Base-by-base conservation (phyloP, 768 basidiomycete species). In the Mycena vulgaris region DNA sequence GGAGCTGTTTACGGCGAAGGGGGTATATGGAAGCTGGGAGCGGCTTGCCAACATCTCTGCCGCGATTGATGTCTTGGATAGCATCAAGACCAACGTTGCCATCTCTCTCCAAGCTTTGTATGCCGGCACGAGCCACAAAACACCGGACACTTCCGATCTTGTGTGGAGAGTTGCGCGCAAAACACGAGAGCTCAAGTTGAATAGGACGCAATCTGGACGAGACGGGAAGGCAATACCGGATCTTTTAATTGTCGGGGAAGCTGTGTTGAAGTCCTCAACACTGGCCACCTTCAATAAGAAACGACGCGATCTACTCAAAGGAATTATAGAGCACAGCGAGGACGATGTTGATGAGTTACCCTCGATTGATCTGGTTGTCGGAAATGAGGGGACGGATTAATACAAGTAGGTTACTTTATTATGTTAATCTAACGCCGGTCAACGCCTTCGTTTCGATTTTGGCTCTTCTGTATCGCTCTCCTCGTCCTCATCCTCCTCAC, bases 231-330 rank as follows among this genome's bases (percentile, higher is more conserved):
- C 31, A 5, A 65, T 75, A 0, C 23, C 49, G 0, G 71, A 82
- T 66, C 48, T 76, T 0, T 48, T 71, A 7, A 30, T 31, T 3
- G 0, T 48, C 0, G 80, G 80, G 14, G 63, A 72, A 1, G 42
- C 71, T 5, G 77, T 75, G 19, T 71, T 80, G 11, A 70, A 75
- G 53, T 74, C 75, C 0, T 68, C 76, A 0, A 78, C 78, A 1
- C 62, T 83, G 0, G 69, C 71, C 2, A 79, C 72, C 9, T 83
- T 83, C 72, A 83, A 83, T 63, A 78, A 77, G 57, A 83, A 82
- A 19, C 61, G 80, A 1, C 0, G 37, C 5, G 62, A 31, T 0
- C 49, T 78, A 55, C 61, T 75, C 30, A 39, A 9, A 25, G 77
- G 69, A 42, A 62, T 51, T 53, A 42, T 8, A 61, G 61, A 23